phyloP scores from a whole-genome alignment of 78 protist genomes.

The Pelomyxa schiedti region DNA sequence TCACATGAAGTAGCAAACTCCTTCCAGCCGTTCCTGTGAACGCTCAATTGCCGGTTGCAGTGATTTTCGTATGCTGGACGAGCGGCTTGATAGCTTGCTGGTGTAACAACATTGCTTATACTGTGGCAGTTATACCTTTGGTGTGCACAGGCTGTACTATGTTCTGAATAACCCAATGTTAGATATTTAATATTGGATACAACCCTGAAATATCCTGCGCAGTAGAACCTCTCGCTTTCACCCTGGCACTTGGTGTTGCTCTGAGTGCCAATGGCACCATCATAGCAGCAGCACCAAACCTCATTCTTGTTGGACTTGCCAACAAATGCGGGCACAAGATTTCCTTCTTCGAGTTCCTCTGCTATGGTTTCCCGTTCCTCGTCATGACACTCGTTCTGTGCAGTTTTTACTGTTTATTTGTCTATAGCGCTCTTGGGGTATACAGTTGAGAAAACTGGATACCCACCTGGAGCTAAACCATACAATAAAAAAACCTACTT shows the following conservation, averaged over 20 bases:
- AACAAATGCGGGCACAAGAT: neutral
- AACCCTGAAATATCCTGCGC: neutral
- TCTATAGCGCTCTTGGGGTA: neutral
- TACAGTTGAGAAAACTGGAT: no score
- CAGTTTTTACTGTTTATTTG: neutral
- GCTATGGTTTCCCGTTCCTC: neutral
- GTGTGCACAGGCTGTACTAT: no score
- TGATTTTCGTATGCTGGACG: no score
- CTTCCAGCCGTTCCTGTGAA: no score
- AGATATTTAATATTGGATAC: no score
- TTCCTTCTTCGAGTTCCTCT: neutral
- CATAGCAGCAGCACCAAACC: constrained; percentile 21
- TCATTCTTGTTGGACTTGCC: neutral
- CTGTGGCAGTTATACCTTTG: no score
- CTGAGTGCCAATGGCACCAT: constrained; percentile 73
- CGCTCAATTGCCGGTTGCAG: no score
- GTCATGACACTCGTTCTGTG: neutral
- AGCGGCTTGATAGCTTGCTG: no score
- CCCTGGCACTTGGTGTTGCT: constrained; percentile 69
- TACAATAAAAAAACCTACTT: no score
- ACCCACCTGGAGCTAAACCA: no score
- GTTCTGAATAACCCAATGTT: no score
- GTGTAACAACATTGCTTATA: no score
- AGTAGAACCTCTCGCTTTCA: constrained; percentile 47
- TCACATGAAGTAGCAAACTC: neutral